A percentile compares a stretch with the other conserved stretches of the same genome.
These are phyloP conservation scores for Botrytis squamosa DNA, from an alignment of 2,329 filamentous ascomycete species.

Conservation along the genomic window DNA sequence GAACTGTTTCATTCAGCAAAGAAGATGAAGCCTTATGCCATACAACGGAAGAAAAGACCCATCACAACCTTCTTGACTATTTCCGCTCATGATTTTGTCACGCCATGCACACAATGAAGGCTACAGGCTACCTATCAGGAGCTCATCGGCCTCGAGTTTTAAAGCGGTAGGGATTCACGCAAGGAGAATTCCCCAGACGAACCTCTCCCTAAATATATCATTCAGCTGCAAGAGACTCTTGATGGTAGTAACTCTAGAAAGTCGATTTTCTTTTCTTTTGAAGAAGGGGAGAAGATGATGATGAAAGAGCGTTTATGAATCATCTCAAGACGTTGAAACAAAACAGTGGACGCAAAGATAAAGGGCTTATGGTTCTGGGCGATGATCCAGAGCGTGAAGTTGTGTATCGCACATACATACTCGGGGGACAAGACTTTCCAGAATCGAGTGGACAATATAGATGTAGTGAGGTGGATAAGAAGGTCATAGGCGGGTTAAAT, in stretches of 20 bases:
- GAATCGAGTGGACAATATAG: background rate
- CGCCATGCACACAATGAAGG: background rate
- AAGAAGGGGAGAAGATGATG: too few species aligned
- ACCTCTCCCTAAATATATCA: background rate
- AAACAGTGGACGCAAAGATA: background rate
- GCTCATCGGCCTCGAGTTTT: background rate
- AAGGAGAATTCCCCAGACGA: background rate
- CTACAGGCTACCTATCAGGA: background rate
- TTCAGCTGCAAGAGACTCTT: background rate
- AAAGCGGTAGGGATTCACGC: too few species aligned
- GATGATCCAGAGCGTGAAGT: too few species aligned
- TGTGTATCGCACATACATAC: background rate
- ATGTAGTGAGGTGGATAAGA: too few species aligned
- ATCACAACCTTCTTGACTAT: background rate
- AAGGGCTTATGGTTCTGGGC: background rate
- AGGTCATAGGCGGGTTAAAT: background rate
- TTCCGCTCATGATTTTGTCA: background rate
- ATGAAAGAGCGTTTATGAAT: background rate
- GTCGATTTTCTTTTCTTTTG: background rate
- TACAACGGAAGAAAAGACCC: background rate
- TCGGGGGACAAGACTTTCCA: background rate
- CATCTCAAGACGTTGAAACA: background rate
- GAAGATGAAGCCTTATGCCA: background rate
- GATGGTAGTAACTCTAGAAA: too few species aligned
- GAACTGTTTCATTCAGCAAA: background rate